Percentiles rank a stretch among this genome's conserved stretches.
phyloP scores from a whole-genome alignment of 805 yeast genomes.

The Candida germanica region DNA sequence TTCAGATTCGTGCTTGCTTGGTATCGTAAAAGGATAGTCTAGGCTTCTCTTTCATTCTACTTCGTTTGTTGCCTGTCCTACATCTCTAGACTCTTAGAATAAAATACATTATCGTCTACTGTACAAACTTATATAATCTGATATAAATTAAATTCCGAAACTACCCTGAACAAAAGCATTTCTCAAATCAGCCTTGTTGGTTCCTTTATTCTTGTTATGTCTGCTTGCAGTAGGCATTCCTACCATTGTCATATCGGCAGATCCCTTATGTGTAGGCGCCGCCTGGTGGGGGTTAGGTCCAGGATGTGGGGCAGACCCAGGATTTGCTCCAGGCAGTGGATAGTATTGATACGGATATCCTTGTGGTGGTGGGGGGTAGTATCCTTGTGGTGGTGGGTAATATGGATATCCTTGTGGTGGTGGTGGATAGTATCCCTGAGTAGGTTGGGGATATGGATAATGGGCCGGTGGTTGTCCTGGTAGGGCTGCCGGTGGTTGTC shows the following conservation, averaged over 20 bases:
- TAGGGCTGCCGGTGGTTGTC: slow-evolving; percentile 1
- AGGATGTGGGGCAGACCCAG: slow-evolving; percentile 1
- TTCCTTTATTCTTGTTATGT: slow-evolving; percentile 35
- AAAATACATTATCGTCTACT: background rate
- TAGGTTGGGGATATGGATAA: slow-evolving; percentile 8
- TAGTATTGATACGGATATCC: slow-evolving; percentile 10
- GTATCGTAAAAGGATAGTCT: too few relatives aligned
- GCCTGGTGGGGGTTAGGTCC: too few relatives aligned
- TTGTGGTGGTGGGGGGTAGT: slow-evolving; percentile 15
- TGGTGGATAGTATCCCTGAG: slow-evolving; percentile 18
- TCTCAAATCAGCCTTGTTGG: slow-evolving; percentile 57
- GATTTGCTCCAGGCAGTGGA: slow-evolving; percentile 6
- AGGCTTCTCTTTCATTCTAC: too few relatives aligned
- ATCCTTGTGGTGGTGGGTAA: slow-evolving; percentile 18
- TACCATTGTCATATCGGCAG: slow-evolving; percentile 43
- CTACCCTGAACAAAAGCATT: slow-evolving; percentile 63
- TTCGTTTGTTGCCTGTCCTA: too few relatives aligned
- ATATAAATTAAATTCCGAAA: slow-evolving; percentile 69
- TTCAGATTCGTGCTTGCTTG: too few relatives aligned
- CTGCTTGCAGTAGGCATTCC: slow-evolving; percentile 45
- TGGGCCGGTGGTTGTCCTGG: slow-evolving; percentile 4
- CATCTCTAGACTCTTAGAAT: too few relatives aligned
- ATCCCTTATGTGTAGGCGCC: slow-evolving; percentile 6
- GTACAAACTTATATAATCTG: slow-evolving; percentile 2
- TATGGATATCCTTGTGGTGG: slow-evolving; percentile 20